Evolutionary conservation across 1,284 basidiomycete species (phyloP), one percentile per base, ranked within the genome.

Genomic region (Trichosporon sp.): DNA sequence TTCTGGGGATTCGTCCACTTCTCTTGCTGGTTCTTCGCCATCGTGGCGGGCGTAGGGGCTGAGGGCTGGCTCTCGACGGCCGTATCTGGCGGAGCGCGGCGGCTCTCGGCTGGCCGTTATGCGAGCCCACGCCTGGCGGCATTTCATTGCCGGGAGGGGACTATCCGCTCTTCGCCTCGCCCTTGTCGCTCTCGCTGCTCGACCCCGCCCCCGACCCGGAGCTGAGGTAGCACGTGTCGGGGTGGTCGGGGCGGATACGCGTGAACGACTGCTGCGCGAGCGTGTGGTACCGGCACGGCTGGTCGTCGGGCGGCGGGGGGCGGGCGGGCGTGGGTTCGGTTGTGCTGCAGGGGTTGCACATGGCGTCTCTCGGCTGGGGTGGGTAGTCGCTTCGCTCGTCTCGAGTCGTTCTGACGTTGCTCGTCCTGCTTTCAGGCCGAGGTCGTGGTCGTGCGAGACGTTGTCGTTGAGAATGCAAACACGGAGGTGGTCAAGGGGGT

Each of bases 201-300:
- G 53, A 18, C 9, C 27, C 15, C 27, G 53, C 7, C 15, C 15
- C 11, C 56, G 56, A 31, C 15, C 27, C 56, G 9, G 29, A 12
- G 31, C 21, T 13, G 18, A 29, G 18, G 29, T 60, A 60, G 18
- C 56, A 60, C 18, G 27, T 60, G n/a, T 60, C 56, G 29, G 56
- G 56, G 56, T 60, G 56, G 11, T 60, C 56, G 13, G 56, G 56
- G 2, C 56, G 56, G 29, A 60, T 60, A 18, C 56, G 56, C 18
- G 56, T 60, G 29, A 60, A 60, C 29, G 29, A 32, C 56, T 60
- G 56, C 56, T 31, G 56, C 11, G 56, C 56, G 56, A 60, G 56
- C 29, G 56, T 31, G 27, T 60, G 56, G 56, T 60, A 60, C 1
- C 29, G 56, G 8, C 8, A n/a, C 29, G 27, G 56, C 56, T 31